Evolutionary conservation across 2,329 filamentous ascomycete species (phyloP), one percentile per base, ranked within the genome.

Genomic region (Penicillium glabrum): DNA sequence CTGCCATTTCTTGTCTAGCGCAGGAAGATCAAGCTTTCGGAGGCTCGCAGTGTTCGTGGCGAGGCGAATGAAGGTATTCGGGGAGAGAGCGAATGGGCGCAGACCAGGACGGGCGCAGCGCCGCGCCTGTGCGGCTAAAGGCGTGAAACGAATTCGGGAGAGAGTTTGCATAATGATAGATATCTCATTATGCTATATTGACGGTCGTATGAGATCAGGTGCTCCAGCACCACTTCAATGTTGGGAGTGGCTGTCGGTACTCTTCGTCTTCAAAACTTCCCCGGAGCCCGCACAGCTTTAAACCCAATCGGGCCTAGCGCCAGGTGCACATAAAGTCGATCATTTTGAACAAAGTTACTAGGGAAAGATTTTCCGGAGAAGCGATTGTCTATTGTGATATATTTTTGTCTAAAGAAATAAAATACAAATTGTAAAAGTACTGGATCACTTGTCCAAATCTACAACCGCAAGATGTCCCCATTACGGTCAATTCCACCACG

Each of bases 401-500:
- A 43, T 49, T 35, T 6, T 35, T 6, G 26, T 53, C 47, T 52
- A 4, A 14, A 46, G 26, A 19, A 52, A 16, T 35, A 16, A 45
- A 13, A 48, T 53, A 54, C 54, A 57, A 13, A 3, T 16, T 50
- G 16, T 52, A 47, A 14, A 45, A 13, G 24, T 35, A 23, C 31
- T 47, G 19, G 19, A 7, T 19, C 37, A 10, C 6, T 55, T 7
- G 8, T 51, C 16, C 4, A 24, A 16, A 8, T 31, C 56, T 67
- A 76, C 43, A 76, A 49, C 33, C 92, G 95, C 72, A 92, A 82
- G 61, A 96, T 64, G 19, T 89, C 87, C 67, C 82, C 91, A 54
- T 79, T 80, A 46, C 89, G 80, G 75, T 96, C 90, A 75, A 97
- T 96, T 0, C 93, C 93, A 11, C 91, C 93, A 52, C 93, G 80